Evolutionary conservation across 192 early-diverging fungal genomes (phyloP).

Genomic region (Haplosporangium gracile): DNA sequence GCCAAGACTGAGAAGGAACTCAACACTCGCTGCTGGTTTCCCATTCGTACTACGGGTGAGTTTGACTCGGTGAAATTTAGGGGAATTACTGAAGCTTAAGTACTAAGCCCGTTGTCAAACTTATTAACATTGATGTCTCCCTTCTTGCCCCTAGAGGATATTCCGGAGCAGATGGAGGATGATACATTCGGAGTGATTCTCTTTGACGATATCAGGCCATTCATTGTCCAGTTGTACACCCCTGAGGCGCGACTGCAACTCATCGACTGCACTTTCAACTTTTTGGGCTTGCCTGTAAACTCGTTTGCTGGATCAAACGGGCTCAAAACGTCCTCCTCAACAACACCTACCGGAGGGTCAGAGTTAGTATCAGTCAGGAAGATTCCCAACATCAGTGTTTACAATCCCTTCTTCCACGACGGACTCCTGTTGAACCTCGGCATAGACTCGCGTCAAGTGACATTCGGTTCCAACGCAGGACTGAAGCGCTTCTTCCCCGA

Average conservation of each 20-base stretch:
- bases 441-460: constrained; percentile 15
- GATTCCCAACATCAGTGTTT: neutral
- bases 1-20: constrained; percentile 50
- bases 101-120: too few relatives aligned
- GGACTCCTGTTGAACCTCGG: constrained; percentile 27
- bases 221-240: constrained; percentile 59
- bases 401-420: constrained; percentile 43
- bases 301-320: constrained; percentile 44
- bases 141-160: constrained; percentile 23
- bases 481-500: constrained; percentile 39
- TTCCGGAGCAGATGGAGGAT: constrained; percentile 55
- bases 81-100: too few relatives aligned
- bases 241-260: constrained; percentile 56
- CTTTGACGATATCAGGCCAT: constrained; percentile 65
- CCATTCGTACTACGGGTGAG: constrained; percentile 45
- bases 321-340: neutral
- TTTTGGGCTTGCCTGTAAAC: constrained; percentile 63
- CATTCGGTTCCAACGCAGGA: constrained; percentile 9
- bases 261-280: constrained; percentile 63
- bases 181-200: constrained; percentile 67
- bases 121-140: neutral
- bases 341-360: neutral
- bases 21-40: constrained; percentile 35
- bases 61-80: neutral
- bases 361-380: neutral